Evolutionary conservation across 1,284 basidiomycete species (phyloP), one percentile per base, ranked within the genome.

Genomic region (Moesziomyces sp.): DNA sequence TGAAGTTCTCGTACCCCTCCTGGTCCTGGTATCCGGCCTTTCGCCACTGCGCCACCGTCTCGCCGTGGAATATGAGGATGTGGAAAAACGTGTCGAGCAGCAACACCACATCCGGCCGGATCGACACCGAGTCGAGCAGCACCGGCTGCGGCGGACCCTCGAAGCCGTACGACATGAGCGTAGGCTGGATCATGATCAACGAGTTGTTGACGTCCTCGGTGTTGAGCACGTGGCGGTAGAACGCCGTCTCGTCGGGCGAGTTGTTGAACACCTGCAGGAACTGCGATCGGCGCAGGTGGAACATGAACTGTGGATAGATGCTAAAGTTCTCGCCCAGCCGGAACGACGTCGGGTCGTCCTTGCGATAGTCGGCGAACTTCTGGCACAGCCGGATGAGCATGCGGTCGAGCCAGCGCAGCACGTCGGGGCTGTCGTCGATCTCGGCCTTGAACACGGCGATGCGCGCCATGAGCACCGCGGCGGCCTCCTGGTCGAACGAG

Each of bases 61-160:
- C 94, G 30, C 97, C 97, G 84, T 99, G 95, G 92, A 97, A 99
- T 86, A 99, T 99, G 81, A 99, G 91, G 78, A 99, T 97, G 85
- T 99, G 97, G 93, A 99, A 99, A 89, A 97, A 99, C 4, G 97
- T 99, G 84, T 99, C 97, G 70, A 99, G 91, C n/a, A 99, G 89
- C 40, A 99, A 89, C 77, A 99, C 92, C 74, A 95, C 93, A 81
- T 99, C 96, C 49, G 93, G 92, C 84, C 96, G 94, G 87, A 99
- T 98, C 51, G 95, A 98, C 38, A 99, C 91, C 63, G 93, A 96
- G 87, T 99, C 97, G 50, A 99, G 90, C 35, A 99, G 87, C 42
- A 99, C 96, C 9, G 97, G 97, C 79, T 95, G 92, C 24, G 97
- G 92, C 26, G 86, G 86, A 16, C 90, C 88, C 83, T 99, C 97